phyloP scores from a whole-genome alignment of 352 stramenopile species.

The Globisporangium radiosum region DNA sequence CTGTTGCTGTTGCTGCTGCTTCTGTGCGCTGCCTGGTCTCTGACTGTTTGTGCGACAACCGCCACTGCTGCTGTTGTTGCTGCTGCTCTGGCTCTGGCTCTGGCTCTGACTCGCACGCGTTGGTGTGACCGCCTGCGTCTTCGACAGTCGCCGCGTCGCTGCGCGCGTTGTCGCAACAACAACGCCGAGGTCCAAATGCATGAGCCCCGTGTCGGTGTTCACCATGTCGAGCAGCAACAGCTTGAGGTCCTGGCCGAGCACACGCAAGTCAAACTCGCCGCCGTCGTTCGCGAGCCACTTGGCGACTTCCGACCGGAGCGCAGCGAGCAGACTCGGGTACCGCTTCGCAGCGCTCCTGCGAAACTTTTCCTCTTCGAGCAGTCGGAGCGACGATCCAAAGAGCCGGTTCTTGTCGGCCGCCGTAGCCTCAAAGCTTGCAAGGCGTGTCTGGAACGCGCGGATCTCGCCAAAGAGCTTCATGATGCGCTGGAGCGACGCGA shows the following conservation, averaged over 20 bases:
- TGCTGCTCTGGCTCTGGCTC: too few species aligned
- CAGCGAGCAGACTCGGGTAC: conserved; percentile 45
- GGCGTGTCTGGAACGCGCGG: conserved; percentile 66
- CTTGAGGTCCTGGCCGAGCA: conserved; percentile 73
- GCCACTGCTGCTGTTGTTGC: too few species aligned
- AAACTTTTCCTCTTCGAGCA: conserved; percentile 76
- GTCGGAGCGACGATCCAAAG: conserved; percentile 60
- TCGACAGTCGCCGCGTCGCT: conserved; percentile 27
- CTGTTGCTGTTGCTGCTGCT: too few species aligned
- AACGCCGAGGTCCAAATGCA: conserved; percentile 73
- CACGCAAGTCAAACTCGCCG: conserved; percentile 59
- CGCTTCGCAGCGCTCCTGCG: conserved; percentile 66
- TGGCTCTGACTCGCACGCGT: too few species aligned
- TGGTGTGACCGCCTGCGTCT: conserved; percentile 26
- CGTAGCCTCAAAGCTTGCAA: conserved; percentile 63
- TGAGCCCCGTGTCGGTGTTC: conserved; percentile 74
- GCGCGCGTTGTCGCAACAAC: conserved; percentile 22
- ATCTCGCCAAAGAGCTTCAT: conserved; percentile 70
- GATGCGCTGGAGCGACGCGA: conserved; percentile 75
- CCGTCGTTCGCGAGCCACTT: conserved; percentile 73
- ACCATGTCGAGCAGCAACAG: conserved; percentile 72
- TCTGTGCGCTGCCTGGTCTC: too few species aligned
- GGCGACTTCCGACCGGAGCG: conserved; percentile 56
- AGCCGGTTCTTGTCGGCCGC: conserved; percentile 69
- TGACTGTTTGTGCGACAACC: too few species aligned